A percentile compares a stretch with the other conserved stretches of the same genome.
phyloP scores from a whole-genome alignment of 345 rosid species.

The Gossypium raimondii region DNA sequence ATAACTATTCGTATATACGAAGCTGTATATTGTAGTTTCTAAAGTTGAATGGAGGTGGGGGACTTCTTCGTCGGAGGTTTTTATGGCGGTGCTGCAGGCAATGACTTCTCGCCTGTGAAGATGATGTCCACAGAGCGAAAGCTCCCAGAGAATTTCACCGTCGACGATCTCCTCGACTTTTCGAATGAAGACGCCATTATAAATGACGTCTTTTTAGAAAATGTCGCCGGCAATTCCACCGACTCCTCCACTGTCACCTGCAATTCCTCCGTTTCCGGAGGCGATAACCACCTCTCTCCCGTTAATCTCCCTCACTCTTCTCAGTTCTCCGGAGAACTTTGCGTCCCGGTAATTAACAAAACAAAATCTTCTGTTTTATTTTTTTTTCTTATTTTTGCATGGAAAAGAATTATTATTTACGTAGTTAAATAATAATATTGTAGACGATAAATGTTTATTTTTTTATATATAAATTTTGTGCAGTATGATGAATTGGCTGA shows the following conservation, averaged over 20 bases:
- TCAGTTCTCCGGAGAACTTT: slow-evolving; percentile 53
- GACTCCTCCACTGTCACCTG: slow-evolving; percentile 45
- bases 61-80: slow-evolving; percentile 33
- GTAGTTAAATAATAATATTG: not conserved
- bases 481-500: slow-evolving; percentile 72
- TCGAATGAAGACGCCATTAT: slow-evolving; percentile 47
- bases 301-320: slow-evolving; percentile 29
- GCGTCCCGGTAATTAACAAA: slow-evolving; percentile 51
- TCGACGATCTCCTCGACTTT: slow-evolving; percentile 69
- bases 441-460: not conserved
- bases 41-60: slow-evolving; percentile 38
- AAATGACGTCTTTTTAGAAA: slow-evolving; percentile 37
- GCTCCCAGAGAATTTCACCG: slow-evolving; percentile 37
- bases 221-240: slow-evolving; percentile 33
- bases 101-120: slow-evolving; percentile 38
- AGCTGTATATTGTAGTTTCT: not conserved
- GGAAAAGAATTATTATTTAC: not conserved
- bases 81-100: slow-evolving; percentile 19
- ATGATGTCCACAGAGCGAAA: slow-evolving; percentile 31
- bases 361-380: not conserved
- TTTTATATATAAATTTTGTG: not conserved
- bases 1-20: not conserved
- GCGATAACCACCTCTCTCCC: slow-evolving; percentile 23
- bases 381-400: not conserved
- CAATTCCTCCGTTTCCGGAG: slow-evolving; percentile 46